Evolutionary conservation across 164 flowering plant genomes (phyloP), one percentile per base, ranked within the genome.

Genomic region (Aristolochia contorta): DNA sequence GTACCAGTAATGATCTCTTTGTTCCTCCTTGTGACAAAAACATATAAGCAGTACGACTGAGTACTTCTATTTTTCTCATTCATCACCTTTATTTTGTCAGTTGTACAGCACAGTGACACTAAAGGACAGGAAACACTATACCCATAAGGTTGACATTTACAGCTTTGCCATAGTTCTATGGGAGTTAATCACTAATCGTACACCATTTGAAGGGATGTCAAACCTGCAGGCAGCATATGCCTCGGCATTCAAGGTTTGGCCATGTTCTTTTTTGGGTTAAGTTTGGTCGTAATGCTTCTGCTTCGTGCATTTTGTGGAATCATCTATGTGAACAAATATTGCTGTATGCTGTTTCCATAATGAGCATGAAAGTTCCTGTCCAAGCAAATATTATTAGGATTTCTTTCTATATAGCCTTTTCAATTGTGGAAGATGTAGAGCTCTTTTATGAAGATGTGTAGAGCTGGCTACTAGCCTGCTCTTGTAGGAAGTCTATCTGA

Each of bases 141-240:
- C 84, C 72, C 82, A 81, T 59, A 88, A 85, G 70, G 85, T 80
- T 24, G 91, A 88, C 68, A 78, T 78, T 21, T 84, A 82, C 71
- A 88, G 91, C 75, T 85, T 85, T 59, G 57, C 86, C 18, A 72
- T 85, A 25, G 81, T 88, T 52, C 65, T 88, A 8, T 88, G 90
- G 90, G 88, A 82, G 71, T 48, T 88, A 67, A 70, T 88, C 2
- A 75, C 78, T 3, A 88, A 84, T 67, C 59, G 57, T 19, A 65
- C 65, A n/a, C 92, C 90, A 22, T 86, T 82, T 68, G 66, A 76
- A 41, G 89, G 87, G 19, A 77, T 61, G 77, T 12, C 43, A 61
- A 71, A 56, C 50, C 46, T 88, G 1, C 53, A 71, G 65, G 83
- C 74, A 47, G 84, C 91, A 25, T 88, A 81, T 71, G 86, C 84